A percentile compares a stretch with the other conserved stretches of the same genome.
Evolutionary conservation across 306 rosid genomes (phyloP).

Genomic region (Urtica urens): DNA sequence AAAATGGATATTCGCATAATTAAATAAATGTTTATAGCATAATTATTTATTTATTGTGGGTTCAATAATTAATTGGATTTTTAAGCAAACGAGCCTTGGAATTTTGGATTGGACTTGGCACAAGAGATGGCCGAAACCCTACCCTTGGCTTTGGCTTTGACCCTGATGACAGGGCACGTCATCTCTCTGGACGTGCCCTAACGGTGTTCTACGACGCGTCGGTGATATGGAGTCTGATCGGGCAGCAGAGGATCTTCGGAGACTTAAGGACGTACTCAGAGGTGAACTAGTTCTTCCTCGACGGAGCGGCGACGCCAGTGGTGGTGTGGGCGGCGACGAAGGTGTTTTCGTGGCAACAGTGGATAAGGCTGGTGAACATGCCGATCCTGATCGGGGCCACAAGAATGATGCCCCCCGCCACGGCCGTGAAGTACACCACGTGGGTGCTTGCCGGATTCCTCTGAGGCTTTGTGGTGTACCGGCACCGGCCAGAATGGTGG

Average conservation of each 20-base stretch:
- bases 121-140: no score
- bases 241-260: slow-evolving; percentile 72
- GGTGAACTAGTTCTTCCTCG: slow-evolving; percentile 72
- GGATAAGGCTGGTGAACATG: slow-evolving; percentile 80
- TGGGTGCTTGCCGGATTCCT: slow-evolving; percentile 62
- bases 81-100: no score
- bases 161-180: no score
- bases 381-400: slow-evolving; percentile 70
- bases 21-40: no score
- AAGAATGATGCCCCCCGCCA: slow-evolving; percentile 74
- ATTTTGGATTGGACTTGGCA: no score
- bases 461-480: slow-evolving; percentile 56
- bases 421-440: slow-evolving; percentile 65
- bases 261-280: slow-evolving; percentile 42
- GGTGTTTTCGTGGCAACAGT: slow-evolving; percentile 55
- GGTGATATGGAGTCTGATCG: slow-evolving; percentile 83
- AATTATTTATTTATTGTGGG: no score
- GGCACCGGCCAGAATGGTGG: slow-evolving; percentile 75
- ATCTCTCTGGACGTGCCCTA: slow-evolving; percentile 77
- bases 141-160: no score
- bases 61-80: no score
- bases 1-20: no score
- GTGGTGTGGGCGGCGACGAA: slow-evolving; percentile 49
- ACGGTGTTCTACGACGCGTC: slow-evolving; percentile 88
- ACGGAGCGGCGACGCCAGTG: slow-evolving; percentile 59